Percentiles rank a stretch among this genome's conserved stretches.
Evolutionary conservation across 768 basidiomycete species (phyloP).

Genomic region (Lyophyllum shimeji): DNA sequence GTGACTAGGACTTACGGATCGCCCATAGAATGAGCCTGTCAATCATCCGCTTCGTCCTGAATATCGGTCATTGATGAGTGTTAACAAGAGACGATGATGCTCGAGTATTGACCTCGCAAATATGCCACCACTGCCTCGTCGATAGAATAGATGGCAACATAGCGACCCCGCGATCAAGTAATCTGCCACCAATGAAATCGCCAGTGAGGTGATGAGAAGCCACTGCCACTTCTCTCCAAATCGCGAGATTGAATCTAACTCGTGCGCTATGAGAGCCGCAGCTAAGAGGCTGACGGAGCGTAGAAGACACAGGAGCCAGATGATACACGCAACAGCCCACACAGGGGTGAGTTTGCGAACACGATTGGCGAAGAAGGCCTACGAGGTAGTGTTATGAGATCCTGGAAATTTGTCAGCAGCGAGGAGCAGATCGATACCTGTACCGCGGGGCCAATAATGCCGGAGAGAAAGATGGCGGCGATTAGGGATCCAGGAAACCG

Average conservation of each 20-base stretch:
- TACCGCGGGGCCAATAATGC: background rate
- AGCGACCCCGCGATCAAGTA: slow-evolving; percentile 2
- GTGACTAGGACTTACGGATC: background rate
- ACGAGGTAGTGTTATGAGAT: background rate
- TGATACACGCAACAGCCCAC: background rate
- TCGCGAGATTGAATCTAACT: background rate
- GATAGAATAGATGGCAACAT: slow-evolving; percentile 4
- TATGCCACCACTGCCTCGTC: background rate
- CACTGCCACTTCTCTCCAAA: background rate
- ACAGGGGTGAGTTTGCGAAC: background rate
- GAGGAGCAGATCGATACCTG: background rate
- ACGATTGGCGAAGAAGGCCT: background rate
- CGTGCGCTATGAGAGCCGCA: background rate
- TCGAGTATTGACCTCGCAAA: background rate
- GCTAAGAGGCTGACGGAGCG: slow-evolving; percentile 3
- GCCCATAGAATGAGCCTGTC: slow-evolving; percentile 6
- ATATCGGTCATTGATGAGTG: background rate
- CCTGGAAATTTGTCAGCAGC: background rate
- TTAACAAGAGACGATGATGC: background rate
- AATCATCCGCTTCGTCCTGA: background rate
- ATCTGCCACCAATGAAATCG: slow-evolving; percentile 4
- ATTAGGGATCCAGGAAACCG: background rate
- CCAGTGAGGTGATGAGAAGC: background rate
- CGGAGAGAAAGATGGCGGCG: background rate
- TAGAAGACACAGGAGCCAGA: slow-evolving; percentile 3